Base-by-base conservation (phyloP, 495 filamentous ascomycete genomes). In the Staphylotrichum tortipilum region DNA sequence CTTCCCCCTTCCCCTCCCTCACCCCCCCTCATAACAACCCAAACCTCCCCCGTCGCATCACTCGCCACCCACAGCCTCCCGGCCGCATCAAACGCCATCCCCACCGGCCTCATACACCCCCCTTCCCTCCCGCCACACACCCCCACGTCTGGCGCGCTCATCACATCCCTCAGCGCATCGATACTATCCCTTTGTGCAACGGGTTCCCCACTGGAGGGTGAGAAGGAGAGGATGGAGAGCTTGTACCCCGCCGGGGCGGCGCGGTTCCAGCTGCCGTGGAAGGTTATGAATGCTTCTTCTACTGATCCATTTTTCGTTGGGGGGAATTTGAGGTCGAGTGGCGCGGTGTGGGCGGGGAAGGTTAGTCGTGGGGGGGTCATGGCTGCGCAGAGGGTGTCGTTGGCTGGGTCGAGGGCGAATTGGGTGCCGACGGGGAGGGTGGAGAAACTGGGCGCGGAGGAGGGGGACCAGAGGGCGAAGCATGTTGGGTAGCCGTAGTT, bases 401-500 rank as follows among this genome's bases (percentile, higher is more conserved):
- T 58, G 23, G 58, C 55, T 6, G 22, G 23, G 19, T 52, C 34
- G 18, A 64, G 48, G 7, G 65, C 49, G 47, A 75, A 75, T 31
- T 71, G 71, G 23, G 62, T 50, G 23, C 71, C 69, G n/a, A 62
- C 54, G 11, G 35, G 44, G 23, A 72, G 50, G 19, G 45, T 34
- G 15, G n/a, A n/a, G n/a, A n/a, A n/a, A n/a, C 53, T 56, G 0
- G 47, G 31, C 2, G 55, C 45, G 18, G 64, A 55, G 23, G 70
- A 47, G 8, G 53, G 62, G 19, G 52, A 53, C 82, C 82, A 88
- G 3, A 81, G 70, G 0, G 85, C 70, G 52, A 78, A 81, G 60
- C 85, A 89, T 15, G 67, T 55, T 6, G 85, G 85, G 57, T 88
- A 88, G n/a, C 85, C 84, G 57, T 78, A 79, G 60, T 84, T 82